Evolutionary conservation across 2,329 filamentous ascomycete species (phyloP), one percentile per base, ranked within the genome.

Genomic region (Diplodia seriata): DNA sequence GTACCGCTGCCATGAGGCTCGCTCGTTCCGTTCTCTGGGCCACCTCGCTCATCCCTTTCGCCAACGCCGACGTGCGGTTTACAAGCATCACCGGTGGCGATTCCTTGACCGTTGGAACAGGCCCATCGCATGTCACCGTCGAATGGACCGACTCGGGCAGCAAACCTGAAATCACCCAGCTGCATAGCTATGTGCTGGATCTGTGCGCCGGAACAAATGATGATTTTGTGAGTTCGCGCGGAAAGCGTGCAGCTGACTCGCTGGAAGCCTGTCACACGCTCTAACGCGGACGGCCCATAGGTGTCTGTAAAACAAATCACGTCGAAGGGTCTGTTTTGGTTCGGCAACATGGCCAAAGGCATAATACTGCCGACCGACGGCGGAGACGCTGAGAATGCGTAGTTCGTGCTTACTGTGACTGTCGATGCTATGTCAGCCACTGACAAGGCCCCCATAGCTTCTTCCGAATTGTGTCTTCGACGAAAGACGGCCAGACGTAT

Each of bases 151-250:
- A 89, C 20, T 83, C 83, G 33, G 84, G 84, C 50, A 77, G 78
- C 23, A 76, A 80, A 53, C 86, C 87, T 2, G 74, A 78, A 3
- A 74, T 88, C 43, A 74, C 82, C 8, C 81, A 85, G 68, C 79
- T 89, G 51, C 75, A 78, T 2, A 81, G 81, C 20, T 91, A 88
- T 75, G 80, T 85, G 69, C 76, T 91, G 57, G 85, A 85, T 71
- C 79, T 91, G 26, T 87, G 86, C 73, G 85, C 86, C 7, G 89
- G 89, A 66, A 86, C 87, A 55, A 86, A 89, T 73, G 78, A 76
- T 66, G 79, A 80, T 69, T 80, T 83, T 79, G 82, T 87, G 77
- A 68, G 67, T 59, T 18, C 26, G 5, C 3, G 7, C 1, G 31
- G 31, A 9, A 7, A 33, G 31, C 6, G 31, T 12, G 36, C 4